Evolutionary conservation across 2,329 filamentous ascomycete genomes (phyloP), one percentile per base, ranked within the genome.

Genomic region (Venturia pyrina): DNA sequence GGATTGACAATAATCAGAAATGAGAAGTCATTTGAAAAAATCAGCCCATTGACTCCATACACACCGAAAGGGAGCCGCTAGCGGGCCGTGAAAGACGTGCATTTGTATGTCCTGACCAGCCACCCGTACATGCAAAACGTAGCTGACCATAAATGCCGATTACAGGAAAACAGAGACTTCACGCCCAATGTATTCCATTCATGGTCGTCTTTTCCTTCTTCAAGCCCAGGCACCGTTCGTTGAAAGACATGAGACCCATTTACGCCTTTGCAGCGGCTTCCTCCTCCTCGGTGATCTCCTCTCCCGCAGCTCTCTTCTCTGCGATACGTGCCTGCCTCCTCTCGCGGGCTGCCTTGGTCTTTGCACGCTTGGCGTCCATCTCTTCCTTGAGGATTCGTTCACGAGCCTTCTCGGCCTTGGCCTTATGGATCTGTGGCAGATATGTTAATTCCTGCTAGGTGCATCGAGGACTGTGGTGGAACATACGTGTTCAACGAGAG

Each of bases 281-380:
- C 34, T 64, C 53, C 50, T 65, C 63, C 34, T 63, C 65, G 28
- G 80, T 85, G 77, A 92, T 91, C 78, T 84, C 91, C 76, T 89
- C 78, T 80, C 96, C 80, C 78, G 91, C 92, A 78, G 86, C 89
- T 81, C 92, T 88, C 93, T 99, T 99, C 81, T 89, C 88, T 79
- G 84, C 81, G 80, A 89, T 86, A 82, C 96, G 90, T 86, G 96
- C 91, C 82, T 88, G 83, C 89, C 95, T 95, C 86, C 95, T 89
- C 89, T 98, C 95, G 84, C 95, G 92, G 76, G 95, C 95, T 79
- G 95, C 95, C 93, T 97, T 98, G 88, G 92, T 98, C 92, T 96
- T 97, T 81, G 92, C 91, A 85, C 95, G 92, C 89, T 96, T 98
- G 86, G 90, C 91, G 80, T 98, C 95, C 95, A 99, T 99, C 86